Evolutionary conservation across 2,329 filamentous ascomycete species (phyloP).

Genomic region (Colletotrichum graminicola): DNA sequence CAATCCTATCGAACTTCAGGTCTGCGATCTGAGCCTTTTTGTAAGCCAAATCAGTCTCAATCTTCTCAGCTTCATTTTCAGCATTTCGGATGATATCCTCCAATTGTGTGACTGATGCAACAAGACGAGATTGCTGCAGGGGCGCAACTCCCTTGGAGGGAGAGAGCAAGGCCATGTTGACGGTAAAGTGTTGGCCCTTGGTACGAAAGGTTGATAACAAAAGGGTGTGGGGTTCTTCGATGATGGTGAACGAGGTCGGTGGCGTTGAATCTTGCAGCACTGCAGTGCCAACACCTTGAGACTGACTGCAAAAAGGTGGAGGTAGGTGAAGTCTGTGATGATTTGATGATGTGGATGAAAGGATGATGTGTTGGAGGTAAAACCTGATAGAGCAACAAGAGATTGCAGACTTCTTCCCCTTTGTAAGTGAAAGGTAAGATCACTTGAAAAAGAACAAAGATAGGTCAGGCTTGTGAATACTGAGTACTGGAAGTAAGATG

Average conservation of each 20-base stretch:
- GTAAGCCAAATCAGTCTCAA: conserved; percentile 27
- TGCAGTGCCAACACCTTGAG: not conserved
- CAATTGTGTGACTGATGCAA: conserved; percentile 13
- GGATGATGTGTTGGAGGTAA: not conserved
- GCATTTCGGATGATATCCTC: not conserved
- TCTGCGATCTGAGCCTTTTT: conserved; percentile 24
- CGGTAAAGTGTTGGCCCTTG: not conserved
- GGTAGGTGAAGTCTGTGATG: not conserved
- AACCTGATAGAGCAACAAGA: not conserved
- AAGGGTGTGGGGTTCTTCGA: not conserved
- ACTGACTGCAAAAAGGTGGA: not conserved
- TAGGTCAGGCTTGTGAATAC: not conserved
- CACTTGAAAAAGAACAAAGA: not conserved
- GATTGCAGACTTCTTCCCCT: too few relatives aligned
- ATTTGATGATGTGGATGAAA: not conserved
- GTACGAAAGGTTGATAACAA: not conserved
- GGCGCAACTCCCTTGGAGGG: not conserved
- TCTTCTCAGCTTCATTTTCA: conserved; percentile 18
- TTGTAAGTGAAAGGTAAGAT: not conserved
- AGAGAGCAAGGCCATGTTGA: not conserved
- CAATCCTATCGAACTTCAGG: conserved; percentile 16
- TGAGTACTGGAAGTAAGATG: not conserved
- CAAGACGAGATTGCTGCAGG: conserved; percentile 5
- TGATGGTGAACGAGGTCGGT: not conserved
- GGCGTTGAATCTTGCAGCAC: not conserved